Evolutionary conservation across 768 basidiomycete species (phyloP), one percentile per base, ranked within the genome.

Genomic region (Panaeolus papilionaceus): DNA sequence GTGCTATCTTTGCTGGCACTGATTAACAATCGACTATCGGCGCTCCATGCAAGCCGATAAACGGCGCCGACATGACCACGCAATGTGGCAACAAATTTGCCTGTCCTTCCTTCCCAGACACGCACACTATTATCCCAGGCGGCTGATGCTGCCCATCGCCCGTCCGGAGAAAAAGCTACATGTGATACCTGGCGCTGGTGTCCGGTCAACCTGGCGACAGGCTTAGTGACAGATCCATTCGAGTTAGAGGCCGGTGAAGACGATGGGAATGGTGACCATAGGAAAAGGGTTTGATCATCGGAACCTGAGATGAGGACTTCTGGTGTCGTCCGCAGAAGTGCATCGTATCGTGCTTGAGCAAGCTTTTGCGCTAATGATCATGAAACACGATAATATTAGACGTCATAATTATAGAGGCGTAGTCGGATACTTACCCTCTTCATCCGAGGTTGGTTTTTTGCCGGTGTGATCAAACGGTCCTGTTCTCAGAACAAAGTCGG

Each of bases 1-100:
- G 97, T 99, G 63, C 92, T 92, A 78, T 99, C 97, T 78, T 98
- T 98, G 75, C 94, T 96, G 5, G 97, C 96, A 69, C 94, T 96
- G 65, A 98, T 90, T 37, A 99, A 81, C 86, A 96, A 86, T 68
- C 97, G 79, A 51, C 93, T 92, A 81, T 99, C 97, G 4, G 95
- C 92, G 67, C 93, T 96, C 97, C 97, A 99, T 3, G 95, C 90
- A 40, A 99, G 83, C 45, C 98, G 85, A 76, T 99, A 99, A 14
- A 99, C 98, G 10, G 95, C 91, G 7, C 92, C 94, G 16, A 99
- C 92, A 75, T 99, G 97, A 0, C 97, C 97, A 33, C 97, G 83
- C 45, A 98, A 83, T 28, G 92, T 94, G 28, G 95, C 94, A 18
- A 98, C 87, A 75, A 96, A 99, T 76, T 94, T 95, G 47, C 90